Evolutionary conservation across 139 green algal genomes (phyloP), one percentile per base, ranked within the genome.

Genomic region (Chlamydomonas urium): DNA sequence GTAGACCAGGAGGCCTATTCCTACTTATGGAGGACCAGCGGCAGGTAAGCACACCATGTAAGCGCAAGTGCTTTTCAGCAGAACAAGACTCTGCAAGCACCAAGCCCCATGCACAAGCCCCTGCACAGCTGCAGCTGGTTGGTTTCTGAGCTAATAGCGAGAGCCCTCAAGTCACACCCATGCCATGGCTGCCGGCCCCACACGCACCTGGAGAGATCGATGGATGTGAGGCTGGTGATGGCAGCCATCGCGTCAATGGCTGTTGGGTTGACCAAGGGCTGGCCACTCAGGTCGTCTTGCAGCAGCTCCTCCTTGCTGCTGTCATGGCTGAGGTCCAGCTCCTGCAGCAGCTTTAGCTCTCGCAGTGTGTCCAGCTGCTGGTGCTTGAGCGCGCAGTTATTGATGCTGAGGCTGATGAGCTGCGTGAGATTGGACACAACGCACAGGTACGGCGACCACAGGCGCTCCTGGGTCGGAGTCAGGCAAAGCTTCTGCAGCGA

Each of bases 401-500:
- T 73, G 73, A 74, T 69, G 34, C 36, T 61, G 26, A 73, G 65
- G 28, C 50, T 70, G 31, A 50, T 69, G 50, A 78, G 65, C 53
- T 73, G 65, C 29, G 65, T 73, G 23, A 73, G 73, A 36, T 62
- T 48, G 2, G 65, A 67, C 4, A 74, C 6, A 6, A 59, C 65
- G 10, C 60, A 71, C 34, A 71, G 34, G 23, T 71, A 71, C 63
- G n/a, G 37, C 24, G 60, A 67, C 60, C 60, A 67, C 10, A 67
- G 33, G 60, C 29, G 6, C 26, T 60, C 61, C 8, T 31, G 34
- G 38, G 76, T 66, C 14, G 72, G 72, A n/a, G 72, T 53, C 38
- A 83, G 68, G 36, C 66, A 75, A 48, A 83, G 73, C 68, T 71
- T 77, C 56, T 79, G 72, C 48, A 83, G 72, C 31, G 66, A 65